These are phyloP conservation scores for Phyllostachys edulis DNA, from an alignment of 176 grass and related monocot species.

Conservation along the genomic window DNA sequence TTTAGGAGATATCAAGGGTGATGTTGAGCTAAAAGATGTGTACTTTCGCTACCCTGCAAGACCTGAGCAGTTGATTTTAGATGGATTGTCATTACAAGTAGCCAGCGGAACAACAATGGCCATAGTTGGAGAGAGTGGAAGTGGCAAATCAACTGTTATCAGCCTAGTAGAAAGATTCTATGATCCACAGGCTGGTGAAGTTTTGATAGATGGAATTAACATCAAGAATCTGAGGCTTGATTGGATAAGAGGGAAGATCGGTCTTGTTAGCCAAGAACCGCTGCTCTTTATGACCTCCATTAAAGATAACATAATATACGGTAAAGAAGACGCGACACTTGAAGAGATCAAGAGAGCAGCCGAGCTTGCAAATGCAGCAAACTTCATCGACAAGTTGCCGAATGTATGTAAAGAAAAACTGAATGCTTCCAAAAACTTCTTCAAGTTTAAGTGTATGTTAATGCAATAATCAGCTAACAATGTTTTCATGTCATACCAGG, in stretches of 20 bases:
- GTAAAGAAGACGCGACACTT: constrained; percentile 47
- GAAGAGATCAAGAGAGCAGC: constrained; percentile 64
- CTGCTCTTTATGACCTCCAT: constrained; percentile 58
- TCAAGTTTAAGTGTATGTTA: background rate
- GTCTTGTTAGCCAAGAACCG: constrained; percentile 70
- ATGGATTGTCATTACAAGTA: constrained; percentile 64
- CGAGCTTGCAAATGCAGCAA: constrained; percentile 63
- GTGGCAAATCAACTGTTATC: constrained; percentile 90
- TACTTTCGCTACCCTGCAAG: constrained; percentile 73
- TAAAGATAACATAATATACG: constrained; percentile 58
- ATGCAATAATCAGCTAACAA: background rate
- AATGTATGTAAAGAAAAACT: constrained; percentile 37
- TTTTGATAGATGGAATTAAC: constrained; percentile 61
- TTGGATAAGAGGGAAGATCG: constrained; percentile 66
- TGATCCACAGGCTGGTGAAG: constrained; percentile 51
- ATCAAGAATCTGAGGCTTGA: constrained; percentile 53
- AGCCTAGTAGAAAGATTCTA: constrained; percentile 57
- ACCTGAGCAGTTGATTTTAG: constrained; percentile 62
- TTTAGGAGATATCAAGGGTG: constrained; percentile 60
- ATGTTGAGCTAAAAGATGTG: constrained; percentile 69
- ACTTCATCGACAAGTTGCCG: constrained; percentile 62
- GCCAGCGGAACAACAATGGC: constrained; percentile 64
- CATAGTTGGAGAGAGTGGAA: constrained; percentile 93
- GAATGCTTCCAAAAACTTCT: background rate
- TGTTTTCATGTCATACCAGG: constrained; percentile 40